phyloP scores from a whole-genome alignment of 148 eudicot genomes.

The Oxyria digyna region DNA sequence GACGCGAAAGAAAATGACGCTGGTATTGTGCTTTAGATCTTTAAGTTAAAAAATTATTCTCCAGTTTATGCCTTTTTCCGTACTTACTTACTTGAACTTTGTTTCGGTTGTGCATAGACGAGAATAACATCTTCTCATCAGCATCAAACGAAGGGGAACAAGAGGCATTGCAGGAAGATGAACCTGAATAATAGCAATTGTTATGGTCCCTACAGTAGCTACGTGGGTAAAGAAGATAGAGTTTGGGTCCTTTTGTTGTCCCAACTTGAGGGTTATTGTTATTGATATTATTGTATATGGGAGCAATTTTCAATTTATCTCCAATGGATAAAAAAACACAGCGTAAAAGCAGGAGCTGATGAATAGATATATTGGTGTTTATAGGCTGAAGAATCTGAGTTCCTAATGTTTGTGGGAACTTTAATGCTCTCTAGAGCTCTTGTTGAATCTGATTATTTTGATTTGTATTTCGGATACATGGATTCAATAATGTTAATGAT shows the following conservation, averaged over 20 bases:
- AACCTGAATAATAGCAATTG: too few relatives aligned
- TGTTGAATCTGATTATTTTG: not conserved
- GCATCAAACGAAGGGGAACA: too few relatives aligned
- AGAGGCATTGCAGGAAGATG: too few relatives aligned
- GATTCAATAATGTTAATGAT: too few relatives aligned
- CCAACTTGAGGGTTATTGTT: constrained; percentile 21
- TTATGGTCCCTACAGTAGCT: too few relatives aligned
- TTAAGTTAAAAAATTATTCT: too few relatives aligned
- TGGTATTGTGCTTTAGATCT: too few relatives aligned
- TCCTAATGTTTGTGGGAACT: not conserved
- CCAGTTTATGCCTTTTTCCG: too few relatives aligned
- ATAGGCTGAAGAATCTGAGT: constrained; percentile 4
- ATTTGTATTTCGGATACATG: not conserved
- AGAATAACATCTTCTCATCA: too few relatives aligned
- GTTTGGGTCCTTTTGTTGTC: constrained; percentile 45
- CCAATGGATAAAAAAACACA: not conserved
- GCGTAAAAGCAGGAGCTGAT: not conserved
- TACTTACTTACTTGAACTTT: too few relatives aligned
- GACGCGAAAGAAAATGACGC: too few relatives aligned
- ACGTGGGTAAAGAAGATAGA: constrained; percentile 21
- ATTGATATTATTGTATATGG: constrained; percentile 1
- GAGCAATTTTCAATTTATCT: not conserved
- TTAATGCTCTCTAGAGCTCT: not conserved
- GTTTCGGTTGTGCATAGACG: too few relatives aligned
- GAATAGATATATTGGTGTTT: constrained; percentile 1